Evolutionary conservation across 305 asterid genomes (phyloP), one percentile per base, ranked within the genome.

Genomic region (Solanum hybrid): DNA sequence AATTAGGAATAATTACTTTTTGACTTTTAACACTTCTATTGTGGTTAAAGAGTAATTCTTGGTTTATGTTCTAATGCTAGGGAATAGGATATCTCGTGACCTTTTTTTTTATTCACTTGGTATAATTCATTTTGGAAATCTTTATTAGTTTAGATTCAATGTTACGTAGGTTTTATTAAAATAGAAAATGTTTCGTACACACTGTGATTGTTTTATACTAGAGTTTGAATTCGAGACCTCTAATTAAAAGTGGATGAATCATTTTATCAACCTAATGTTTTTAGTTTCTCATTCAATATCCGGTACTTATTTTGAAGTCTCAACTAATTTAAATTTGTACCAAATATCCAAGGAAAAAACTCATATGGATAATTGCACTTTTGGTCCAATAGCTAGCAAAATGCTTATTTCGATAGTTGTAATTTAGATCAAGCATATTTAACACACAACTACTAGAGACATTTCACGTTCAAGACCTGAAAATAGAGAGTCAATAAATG

Each of bases 281-380:
- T 33, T 18, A 33, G 40, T 33, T 11, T 76, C 7, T 76, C 24
- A 33, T 16, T 4, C 3, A 34, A 4, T 29, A 4, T 1, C 0
- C 3, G 1, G 13, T 16, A 0, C 11, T 14, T 22, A 1, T 2
- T 18, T 18, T 76, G 1, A 9, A 33, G 3, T 33, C 0, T 2
- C 11, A n/a, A 76, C 1, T 76, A 2, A 10, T 77, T 34, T 8
- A 16, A 75, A 31, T 75, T 16, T 4, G 3, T 3, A 14, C 12
- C 0, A 8, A 31, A 29, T 75, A 75, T 29, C 12, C 1, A 29
- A 29, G 20, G n/a, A 7, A 74, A 73, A 74, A 13, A 13, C 5
- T 73, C 36, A 6, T 28, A 73, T 6, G 75, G 75, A 67, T 67
- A 67, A n/a, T 8, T 67, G 75, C 31, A 10, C 75, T n/a, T n/a